These are phyloP conservation scores for Phyllosticta citriasiana DNA, from an alignment of 2,329 filamentous ascomycete genomes.

Conservation along the genomic window DNA sequence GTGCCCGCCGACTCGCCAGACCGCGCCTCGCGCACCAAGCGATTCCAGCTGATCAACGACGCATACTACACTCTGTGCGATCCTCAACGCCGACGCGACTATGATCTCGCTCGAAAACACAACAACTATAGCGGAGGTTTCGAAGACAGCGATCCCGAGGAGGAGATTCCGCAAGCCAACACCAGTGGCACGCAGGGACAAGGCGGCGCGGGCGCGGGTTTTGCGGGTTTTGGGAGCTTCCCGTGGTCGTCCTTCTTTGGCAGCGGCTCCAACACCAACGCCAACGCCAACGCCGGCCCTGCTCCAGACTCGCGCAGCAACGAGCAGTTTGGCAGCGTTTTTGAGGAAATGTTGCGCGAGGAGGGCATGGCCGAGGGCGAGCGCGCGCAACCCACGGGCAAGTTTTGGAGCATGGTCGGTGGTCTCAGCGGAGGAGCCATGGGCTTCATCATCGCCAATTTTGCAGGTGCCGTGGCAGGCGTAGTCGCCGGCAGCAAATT, in stretches of 20 bases:
- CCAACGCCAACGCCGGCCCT: slow-evolving; percentile 17
- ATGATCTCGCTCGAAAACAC: slow-evolving; percentile 62
- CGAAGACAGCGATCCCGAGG: slow-evolving; percentile 38
- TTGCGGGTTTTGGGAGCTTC: slow-evolving; percentile 33
- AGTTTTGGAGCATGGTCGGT: slow-evolving; percentile 81
- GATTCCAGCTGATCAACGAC: slow-evolving; percentile 87
- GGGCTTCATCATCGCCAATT: slow-evolving; percentile 90
- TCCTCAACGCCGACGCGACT: slow-evolving; percentile 63
- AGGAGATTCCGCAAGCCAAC: slow-evolving; percentile 35
- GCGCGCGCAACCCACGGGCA: slow-evolving; percentile 50
- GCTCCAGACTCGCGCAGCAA: slow-evolving; percentile 48
- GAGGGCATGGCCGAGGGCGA: slow-evolving; percentile 60
- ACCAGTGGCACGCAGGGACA: not conserved
- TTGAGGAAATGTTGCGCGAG: slow-evolving; percentile 45
- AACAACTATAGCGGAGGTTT: slow-evolving; percentile 36
- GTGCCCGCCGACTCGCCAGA: slow-evolving; percentile 78
- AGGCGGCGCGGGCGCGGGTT: slow-evolving; percentile 27
- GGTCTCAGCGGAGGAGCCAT: slow-evolving; percentile 79
- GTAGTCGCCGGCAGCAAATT: slow-evolving; percentile 86
- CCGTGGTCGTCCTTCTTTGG: slow-evolving; percentile 68
- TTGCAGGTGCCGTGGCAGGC: slow-evolving; percentile 79
- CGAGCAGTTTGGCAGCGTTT: slow-evolving; percentile 70
- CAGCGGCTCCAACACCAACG: slow-evolving; percentile 32
- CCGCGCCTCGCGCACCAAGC: slow-evolving; percentile 67
- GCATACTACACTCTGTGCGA: slow-evolving; percentile 90